Conservation (phyloP, 1,284 basidiomycete species). For the Thelephora terrestris region DNA sequence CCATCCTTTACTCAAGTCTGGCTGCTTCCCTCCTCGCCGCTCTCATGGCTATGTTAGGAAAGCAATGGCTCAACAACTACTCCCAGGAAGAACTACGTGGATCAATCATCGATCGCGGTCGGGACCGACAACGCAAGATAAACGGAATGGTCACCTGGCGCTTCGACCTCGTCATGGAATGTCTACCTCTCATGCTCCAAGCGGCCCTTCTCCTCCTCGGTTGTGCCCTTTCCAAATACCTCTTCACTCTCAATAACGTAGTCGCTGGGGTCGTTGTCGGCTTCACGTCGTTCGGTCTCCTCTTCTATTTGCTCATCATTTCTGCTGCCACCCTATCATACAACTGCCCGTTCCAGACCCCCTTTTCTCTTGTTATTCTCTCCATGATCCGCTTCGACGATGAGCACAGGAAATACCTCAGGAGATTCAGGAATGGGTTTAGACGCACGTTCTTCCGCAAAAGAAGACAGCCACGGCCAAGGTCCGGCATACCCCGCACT, state of each 20-base stretch:
- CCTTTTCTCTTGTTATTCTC: not conserved
- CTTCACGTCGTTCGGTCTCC: not conserved
- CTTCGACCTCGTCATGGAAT: not conserved
- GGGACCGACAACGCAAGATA: slow-evolving; percentile 1
- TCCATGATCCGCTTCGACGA: not conserved
- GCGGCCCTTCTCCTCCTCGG: not conserved
- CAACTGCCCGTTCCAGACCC: slow-evolving; percentile 5
- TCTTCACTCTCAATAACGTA: not conserved
- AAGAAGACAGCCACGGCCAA: too few relatives aligned
- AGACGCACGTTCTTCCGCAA: too few relatives aligned
- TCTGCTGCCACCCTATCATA: not conserved
- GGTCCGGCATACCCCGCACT: too few relatives aligned
- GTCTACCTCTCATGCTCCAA: not conserved
- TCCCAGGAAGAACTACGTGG: not conserved
- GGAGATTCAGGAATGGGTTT: not conserved
- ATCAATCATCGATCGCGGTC: not conserved
- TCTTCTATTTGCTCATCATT: not conserved
- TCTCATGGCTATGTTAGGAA: slow-evolving; percentile 1
- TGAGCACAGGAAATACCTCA: not conserved
- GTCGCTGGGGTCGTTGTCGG: not conserved
- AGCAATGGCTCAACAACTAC: slow-evolving; percentile 2
- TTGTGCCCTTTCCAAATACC: not conserved
- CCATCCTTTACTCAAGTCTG: not conserved
- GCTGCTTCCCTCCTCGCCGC: slow-evolving; percentile 1
- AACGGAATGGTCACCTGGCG: slow-evolving; percentile 1